A percentile compares a stretch with the other conserved stretches of the same genome.
phyloP scores from a whole-genome alignment of 371 early-diverging fungal genomes.

The Apophysomyces sp. region DNA sequence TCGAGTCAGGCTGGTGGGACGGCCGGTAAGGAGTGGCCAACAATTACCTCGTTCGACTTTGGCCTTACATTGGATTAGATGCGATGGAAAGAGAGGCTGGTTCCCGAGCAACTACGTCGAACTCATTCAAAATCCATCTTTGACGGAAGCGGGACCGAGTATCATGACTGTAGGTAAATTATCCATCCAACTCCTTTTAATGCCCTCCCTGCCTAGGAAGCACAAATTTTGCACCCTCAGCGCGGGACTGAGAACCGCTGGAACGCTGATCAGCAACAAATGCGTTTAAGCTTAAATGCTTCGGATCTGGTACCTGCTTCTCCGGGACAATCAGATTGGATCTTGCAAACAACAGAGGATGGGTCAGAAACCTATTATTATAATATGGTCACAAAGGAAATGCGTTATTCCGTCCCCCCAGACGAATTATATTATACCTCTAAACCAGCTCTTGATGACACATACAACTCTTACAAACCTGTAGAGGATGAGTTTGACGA shows the following conservation, averaged over 20 bases:
- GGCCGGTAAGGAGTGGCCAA: conserved; percentile 48
- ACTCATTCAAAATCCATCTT: conserved; percentile 19
- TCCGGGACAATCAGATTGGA: conserved; percentile 42
- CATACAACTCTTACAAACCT: not conserved
- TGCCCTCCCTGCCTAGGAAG: conserved; percentile 6
- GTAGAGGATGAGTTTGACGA: conserved; percentile 8
- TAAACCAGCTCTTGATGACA: not conserved
- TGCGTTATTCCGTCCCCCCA: conserved; percentile 53
- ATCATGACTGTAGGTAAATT: conserved; percentile 41
- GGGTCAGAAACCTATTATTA: conserved; percentile 57
- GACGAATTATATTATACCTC: conserved; percentile 13
- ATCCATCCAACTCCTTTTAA: conserved; percentile 74
- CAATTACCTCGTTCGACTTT: not conserved
- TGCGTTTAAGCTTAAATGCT: conserved; percentile 25
- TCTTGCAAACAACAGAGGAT: conserved; percentile 55
- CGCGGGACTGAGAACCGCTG: not conserved
- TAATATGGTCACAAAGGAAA: conserved; percentile 51
- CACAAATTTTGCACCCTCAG: not conserved
- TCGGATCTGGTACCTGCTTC: not conserved
- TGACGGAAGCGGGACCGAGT: conserved; percentile 17
- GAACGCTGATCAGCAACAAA: conserved; percentile 9
- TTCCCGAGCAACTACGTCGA: conserved; percentile 88
- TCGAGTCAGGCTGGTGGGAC: conserved; percentile 94
- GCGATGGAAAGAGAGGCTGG: conserved; percentile 77
- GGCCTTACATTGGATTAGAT: conserved; percentile 24